phyloP scores from a whole-genome alignment of 2,329 filamentous ascomycete genomes.

The Phaeosphaeriaceae sp. region DNA sequence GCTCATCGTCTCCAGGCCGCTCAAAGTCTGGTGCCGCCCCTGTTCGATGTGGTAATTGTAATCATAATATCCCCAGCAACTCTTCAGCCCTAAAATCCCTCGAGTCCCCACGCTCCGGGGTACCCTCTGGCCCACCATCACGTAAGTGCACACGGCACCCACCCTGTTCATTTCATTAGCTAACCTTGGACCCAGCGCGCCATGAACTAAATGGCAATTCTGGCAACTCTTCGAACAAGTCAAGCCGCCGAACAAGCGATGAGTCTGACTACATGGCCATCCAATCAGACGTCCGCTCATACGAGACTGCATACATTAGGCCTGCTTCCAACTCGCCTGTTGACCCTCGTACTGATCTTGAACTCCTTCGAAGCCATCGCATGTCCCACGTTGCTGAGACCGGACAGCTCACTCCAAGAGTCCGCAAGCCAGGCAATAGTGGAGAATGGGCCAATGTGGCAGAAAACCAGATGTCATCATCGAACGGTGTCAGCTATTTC shows the following conservation, averaged over 20 bases:
- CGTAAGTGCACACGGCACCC: slow-evolving; percentile 23
- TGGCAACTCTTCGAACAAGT: slow-evolving; percentile 33
- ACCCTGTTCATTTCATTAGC: neutral
- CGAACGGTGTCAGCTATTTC: slow-evolving; percentile 48
- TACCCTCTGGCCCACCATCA: slow-evolving; percentile 28
- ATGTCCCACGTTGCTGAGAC: slow-evolving; percentile 59
- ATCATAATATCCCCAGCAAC: slow-evolving; percentile 34
- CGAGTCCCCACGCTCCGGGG: slow-evolving; percentile 27
- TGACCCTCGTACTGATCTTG: slow-evolving; percentile 45
- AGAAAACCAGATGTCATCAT: slow-evolving; percentile 37
- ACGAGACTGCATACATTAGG: slow-evolving; percentile 44
- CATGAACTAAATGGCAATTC: slow-evolving; percentile 21
- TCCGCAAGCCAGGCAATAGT: slow-evolving; percentile 45
- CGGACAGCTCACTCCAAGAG: slow-evolving; percentile 54
- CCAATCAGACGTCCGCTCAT: slow-evolving; percentile 34
- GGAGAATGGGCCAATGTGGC: slow-evolving; percentile 47
- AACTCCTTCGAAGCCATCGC: slow-evolving; percentile 55
- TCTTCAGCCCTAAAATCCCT: slow-evolving; percentile 42
- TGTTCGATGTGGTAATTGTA: slow-evolving; percentile 45
- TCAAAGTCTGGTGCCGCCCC: slow-evolving; percentile 41
- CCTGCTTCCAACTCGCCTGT: slow-evolving; percentile 28
- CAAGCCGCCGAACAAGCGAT: slow-evolving; percentile 42
- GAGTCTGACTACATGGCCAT: slow-evolving; percentile 45
- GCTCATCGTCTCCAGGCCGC: slow-evolving; percentile 37
- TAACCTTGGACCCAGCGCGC: slow-evolving; percentile 27